Conservation (phyloP, 1,284 basidiomycete genomes). For the Schizopora paradoxa region DNA sequence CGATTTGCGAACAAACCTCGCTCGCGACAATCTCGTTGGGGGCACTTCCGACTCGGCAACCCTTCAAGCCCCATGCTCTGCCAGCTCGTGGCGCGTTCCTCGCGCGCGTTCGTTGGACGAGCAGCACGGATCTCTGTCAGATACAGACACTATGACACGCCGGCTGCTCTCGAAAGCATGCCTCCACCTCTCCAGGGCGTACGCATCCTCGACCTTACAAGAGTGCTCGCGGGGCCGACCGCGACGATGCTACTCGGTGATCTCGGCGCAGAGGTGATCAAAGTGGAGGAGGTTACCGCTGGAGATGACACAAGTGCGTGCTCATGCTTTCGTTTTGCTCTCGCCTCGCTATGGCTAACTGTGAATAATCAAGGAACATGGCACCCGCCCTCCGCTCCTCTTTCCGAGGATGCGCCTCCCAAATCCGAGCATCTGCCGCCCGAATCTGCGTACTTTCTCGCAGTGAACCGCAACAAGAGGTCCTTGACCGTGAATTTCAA, state of each 20-base stretch:
- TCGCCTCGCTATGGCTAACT: not conserved
- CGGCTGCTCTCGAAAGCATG: slow-evolving; percentile 40
- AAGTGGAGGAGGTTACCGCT: slow-evolving; percentile 72
- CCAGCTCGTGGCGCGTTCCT: too few relatives aligned
- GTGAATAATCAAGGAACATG: slow-evolving; percentile 53
- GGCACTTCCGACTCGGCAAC: too few relatives aligned
- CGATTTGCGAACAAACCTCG: too few relatives aligned
- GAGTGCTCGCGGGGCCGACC: slow-evolving; percentile 86
- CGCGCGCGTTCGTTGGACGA: too few relatives aligned
- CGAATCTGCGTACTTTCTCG: slow-evolving; percentile 91
- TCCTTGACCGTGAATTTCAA: slow-evolving; percentile 91
- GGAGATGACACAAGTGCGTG: slow-evolving; percentile 85
- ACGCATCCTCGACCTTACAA: slow-evolving; percentile 80
- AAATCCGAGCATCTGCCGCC: slow-evolving; percentile 70
- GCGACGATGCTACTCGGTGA: slow-evolving; percentile 88
- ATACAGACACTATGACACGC: too few relatives aligned
- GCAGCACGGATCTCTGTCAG: too few relatives aligned
- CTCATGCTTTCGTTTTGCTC: slow-evolving; percentile 1
- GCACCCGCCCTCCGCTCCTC: slow-evolving; percentile 73
- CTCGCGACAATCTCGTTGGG: too few relatives aligned
- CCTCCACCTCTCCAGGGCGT: slow-evolving; percentile 76
- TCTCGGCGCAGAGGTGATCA: slow-evolving; percentile 89
- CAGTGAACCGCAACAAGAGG: slow-evolving; percentile 85
- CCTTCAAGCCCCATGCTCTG: not conserved
- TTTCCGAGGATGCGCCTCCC: slow-evolving; percentile 41